A percentile compares a stretch with the other conserved stretches of the same genome.
phyloP scores from a whole-genome alignment of 768 basidiomycete species.

The Mycena polygramma region DNA sequence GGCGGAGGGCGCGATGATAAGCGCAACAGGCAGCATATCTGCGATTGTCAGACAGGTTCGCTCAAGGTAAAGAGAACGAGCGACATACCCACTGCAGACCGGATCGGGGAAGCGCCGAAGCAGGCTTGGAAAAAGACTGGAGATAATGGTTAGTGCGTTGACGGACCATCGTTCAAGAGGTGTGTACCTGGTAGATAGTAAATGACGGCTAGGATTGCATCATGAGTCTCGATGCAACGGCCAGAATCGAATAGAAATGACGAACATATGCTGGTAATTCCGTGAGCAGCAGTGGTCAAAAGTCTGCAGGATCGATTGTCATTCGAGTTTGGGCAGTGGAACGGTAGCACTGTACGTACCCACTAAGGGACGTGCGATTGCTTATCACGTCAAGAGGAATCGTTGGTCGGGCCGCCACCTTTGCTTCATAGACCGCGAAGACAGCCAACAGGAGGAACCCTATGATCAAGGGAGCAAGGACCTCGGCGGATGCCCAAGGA shows the following conservation, averaged over 20 bases:
- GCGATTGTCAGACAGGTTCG: too few species aligned
- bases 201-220: constrained; percentile 28
- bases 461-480: constrained; percentile 56
- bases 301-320: constrained; percentile 35
- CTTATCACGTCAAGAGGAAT: constrained; percentile 48
- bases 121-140: constrained; percentile 61
- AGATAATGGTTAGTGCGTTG: neutral
- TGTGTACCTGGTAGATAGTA: constrained; percentile 51
- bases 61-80: too few species aligned
- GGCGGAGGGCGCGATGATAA: constrained; percentile 54
- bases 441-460: constrained; percentile 49
- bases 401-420: constrained; percentile 37
- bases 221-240: neutral
- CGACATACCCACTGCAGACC: constrained; percentile 46
- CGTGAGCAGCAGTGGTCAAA: constrained; percentile 46
- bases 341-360: constrained; percentile 39
- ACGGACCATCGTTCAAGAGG: neutral
- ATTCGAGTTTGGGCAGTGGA: neutral
- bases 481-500: constrained; percentile 52
- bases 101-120: constrained; percentile 52
- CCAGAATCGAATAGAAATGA: neutral
- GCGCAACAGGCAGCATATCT: constrained; percentile 48
- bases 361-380: constrained; percentile 55
- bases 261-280: constrained; percentile 42
- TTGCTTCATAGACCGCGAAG: constrained; percentile 47